phyloP scores from a whole-genome alignment of 257 asterid genomes.

The Przewalskia tangutica region DNA sequence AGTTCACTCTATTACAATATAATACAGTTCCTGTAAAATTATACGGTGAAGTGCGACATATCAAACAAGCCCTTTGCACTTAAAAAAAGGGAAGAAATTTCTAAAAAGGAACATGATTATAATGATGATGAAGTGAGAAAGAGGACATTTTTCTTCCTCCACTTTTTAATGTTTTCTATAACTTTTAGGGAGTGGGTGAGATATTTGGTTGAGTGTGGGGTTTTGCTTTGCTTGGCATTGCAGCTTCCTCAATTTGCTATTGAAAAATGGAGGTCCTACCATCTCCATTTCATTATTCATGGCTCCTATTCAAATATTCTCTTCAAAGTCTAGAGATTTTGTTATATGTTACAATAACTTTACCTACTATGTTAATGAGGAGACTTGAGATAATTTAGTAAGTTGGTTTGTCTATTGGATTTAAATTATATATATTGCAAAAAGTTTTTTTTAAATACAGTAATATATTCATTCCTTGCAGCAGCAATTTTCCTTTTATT shows the following conservation, averaged over 20 bases:
- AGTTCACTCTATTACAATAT: too few species aligned
- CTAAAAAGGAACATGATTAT: not conserved
- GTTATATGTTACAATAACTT: not conserved
- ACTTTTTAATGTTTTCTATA: not conserved
- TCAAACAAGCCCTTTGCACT: too few species aligned
- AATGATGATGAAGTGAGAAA: conserved; percentile 22
- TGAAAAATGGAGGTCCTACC: conserved; percentile 34
- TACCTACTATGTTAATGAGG: not conserved
- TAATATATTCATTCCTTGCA: too few species aligned
- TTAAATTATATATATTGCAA: too few species aligned
- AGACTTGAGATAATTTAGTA: not conserved
- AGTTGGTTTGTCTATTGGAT: not conserved
- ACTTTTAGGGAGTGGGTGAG: conserved; percentile 6
- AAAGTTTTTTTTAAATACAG: too few species aligned
- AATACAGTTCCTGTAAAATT: too few species aligned
- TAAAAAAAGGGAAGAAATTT: not conserved
- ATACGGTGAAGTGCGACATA: too few species aligned
- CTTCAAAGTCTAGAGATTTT: not conserved
- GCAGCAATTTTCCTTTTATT: too few species aligned
- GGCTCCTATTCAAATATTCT: conserved; percentile 1
- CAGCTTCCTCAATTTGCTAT: conserved; percentile 37
- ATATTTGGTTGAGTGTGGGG: conserved; percentile 33
- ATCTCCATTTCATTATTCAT: conserved; percentile 10
- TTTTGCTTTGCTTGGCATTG: conserved; percentile 48
- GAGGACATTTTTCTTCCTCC: not conserved